Evolutionary conservation across 176 grass and related monocot species (phyloP), one percentile per base, ranked within the genome.

Genomic region (Zoysia pacifica): DNA sequence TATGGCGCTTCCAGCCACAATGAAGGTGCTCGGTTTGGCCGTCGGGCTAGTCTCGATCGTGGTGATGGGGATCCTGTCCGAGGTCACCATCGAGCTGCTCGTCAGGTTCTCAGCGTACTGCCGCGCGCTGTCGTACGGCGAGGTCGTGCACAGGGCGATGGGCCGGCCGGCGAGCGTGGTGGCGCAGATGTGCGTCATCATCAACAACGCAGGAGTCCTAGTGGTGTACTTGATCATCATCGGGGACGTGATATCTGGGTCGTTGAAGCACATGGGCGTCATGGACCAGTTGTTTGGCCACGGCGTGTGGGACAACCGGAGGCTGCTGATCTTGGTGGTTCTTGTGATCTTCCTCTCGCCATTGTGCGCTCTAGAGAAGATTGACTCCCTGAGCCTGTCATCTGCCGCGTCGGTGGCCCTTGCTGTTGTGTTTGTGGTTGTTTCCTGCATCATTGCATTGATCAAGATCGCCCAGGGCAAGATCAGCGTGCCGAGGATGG

Each of bases 191-290:
- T 99, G 96, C 63, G 79, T 99, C 67, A 84, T 95, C 68, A 63
- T 99, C 60, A 99, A 99, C 86, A 99, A 99, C 43, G 93, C 86
- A 0, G 96, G 96, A 8, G 69, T 99, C 75, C 83, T 99, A 18
- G 90, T 95, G 0, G 96, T 99, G 15, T 99, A 99, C 78, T 75
- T 99, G 9, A 99, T 99, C 16, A 99, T 99, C 76, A 93, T 99
- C 19, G 96, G 96, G 4, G 96, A 95, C n/a, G 96, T 99, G 41
- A 91, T 99, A 93, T 99, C 96, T 0, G 96, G 96, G 0, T 95
- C 92, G 1, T 38, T 83, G 50, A 93, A 95, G 76, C 96, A 99
- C 74, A 75, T 83, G 2, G 96, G 96, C 4, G 96, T 99, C 63
- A 46, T 99, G 61, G 96, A 95, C 39, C 96, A 99, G 80, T 38